Base-by-base conservation (phyloP, 2,329 filamentous ascomycete species). In the Trichoderma semiorbis region DNA sequence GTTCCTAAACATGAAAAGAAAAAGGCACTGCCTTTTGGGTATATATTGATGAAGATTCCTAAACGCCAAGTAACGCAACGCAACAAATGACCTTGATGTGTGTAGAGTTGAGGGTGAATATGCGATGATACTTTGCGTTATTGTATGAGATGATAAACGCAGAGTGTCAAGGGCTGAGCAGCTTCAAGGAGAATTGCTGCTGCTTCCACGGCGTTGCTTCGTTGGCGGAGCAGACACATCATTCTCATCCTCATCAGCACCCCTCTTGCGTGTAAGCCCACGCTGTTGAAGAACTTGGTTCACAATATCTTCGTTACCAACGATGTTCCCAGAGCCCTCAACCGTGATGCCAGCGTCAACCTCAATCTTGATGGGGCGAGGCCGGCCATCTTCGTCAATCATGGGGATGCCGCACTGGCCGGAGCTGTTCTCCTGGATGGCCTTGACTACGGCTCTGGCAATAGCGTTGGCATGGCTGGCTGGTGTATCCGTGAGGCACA, bases 331-430 rank as follows among this genome's bases (percentile, higher is more conserved):
- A 2, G 78, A 74, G 0, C 86, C 85, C 47, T 83, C 78, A 18
- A 87, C 80, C 10, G 79, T 81, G 24, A 87, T 74, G 18, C 85
- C 83, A 2, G 86, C 84, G 26, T 83, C 82, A 14, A 89, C 80
- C 30, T 82, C 78, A 36, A 86, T 79, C 28, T 76, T 78, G 55
- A 86, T 75, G 1, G 83, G 82, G 14, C 85, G 77, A 6, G 82
- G 81, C 26, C 78, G 78, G 18, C 84, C 84, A 12, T 84, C 78
- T 67, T 83, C 81, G 68, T 85, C 82, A 53, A 85, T 81, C 84
- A 86, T 84, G 47, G 83, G 84, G 16, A 85, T 79, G 11, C 81
- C 83, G 34, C 79, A 80, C 30, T 77, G 75, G 7, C 79, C 81
- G 5, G 79, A 78, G 75, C 82, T 82, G 72, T 82, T 82, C 32